Conservation (phyloP, 2,329 filamentous ascomycete species). For the Knufia fluminis region DNA sequence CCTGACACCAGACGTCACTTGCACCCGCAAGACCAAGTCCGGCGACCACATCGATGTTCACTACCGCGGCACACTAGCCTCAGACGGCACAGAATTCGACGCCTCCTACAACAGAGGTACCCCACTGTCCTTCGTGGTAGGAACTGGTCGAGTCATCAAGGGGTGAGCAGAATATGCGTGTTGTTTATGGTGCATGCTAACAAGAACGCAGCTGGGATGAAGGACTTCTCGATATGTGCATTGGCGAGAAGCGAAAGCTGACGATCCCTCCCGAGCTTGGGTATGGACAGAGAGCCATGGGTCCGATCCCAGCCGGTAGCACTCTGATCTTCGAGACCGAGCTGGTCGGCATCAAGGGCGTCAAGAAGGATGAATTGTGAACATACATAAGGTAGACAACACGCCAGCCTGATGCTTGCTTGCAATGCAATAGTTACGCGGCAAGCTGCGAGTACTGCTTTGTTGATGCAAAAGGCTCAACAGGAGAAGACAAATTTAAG, state of each 20-base stretch:
- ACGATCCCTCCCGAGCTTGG: conserved; percentile 81
- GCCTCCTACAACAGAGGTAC: conserved; percentile 65
- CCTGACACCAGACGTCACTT: conserved; percentile 58
- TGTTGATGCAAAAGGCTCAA: too few relatives aligned
- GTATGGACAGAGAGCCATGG: conserved; percentile 67
- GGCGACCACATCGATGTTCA: conserved; percentile 80
- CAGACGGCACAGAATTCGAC: conserved; percentile 72
- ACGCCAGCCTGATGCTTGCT: too few relatives aligned
- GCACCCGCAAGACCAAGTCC: conserved; percentile 64
- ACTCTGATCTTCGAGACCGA: conserved; percentile 91
- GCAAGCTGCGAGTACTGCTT: too few relatives aligned
- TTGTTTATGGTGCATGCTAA: conserved; percentile 4
- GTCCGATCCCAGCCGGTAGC: conserved; percentile 73
- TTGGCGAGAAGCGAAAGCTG: conserved; percentile 82
- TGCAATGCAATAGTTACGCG: too few relatives aligned
- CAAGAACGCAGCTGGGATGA: conserved; percentile 63
- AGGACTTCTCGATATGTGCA: conserved; percentile 86
- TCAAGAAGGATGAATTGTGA: conserved; percentile 37
- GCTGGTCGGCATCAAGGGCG: conserved; percentile 69
- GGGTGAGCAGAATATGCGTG: conserved; percentile 50
- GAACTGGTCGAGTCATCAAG: conserved; percentile 75
- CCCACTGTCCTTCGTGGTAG: conserved; percentile 73
- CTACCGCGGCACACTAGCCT: conserved; percentile 72
- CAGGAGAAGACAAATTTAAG: too few relatives aligned
- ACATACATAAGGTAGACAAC: too few relatives aligned